Percentiles rank a stretch among this genome's conserved stretches.
These are phyloP conservation scores for Glycine soja DNA, from an alignment of 306 rosid genomes.

Conservation along the genomic window DNA sequence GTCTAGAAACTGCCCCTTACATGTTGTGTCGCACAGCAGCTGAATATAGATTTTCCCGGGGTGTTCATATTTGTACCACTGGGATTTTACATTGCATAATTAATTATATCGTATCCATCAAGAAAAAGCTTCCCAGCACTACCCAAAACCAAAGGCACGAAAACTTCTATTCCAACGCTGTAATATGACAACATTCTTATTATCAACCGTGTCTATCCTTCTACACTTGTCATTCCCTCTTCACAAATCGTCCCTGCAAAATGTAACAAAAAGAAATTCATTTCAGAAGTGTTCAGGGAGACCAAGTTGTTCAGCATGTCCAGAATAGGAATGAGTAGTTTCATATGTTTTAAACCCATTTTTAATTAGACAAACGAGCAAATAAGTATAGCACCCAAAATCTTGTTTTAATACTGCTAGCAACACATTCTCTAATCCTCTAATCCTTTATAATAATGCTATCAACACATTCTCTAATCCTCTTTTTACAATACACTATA, in stretches of 20 bases:
- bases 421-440: neutral
- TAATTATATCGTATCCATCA: constrained; percentile 20
- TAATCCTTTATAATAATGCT: neutral
- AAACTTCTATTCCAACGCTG: constrained; percentile 36
- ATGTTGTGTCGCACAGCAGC: constrained; percentile 30
- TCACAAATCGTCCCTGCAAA: constrained; percentile 94
- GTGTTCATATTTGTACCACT: constrained; percentile 17
- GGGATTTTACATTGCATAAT: constrained; percentile 26
- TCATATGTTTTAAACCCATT: neutral
- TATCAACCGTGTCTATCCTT: constrained; percentile 27
- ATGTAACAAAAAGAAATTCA: neutral
- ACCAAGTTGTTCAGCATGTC: neutral
- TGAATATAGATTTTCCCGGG: constrained; percentile 11
- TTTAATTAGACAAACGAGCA: too few species aligned
- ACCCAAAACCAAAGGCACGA: constrained; percentile 13
- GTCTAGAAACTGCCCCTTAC: constrained; percentile 35
- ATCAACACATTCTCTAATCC: neutral
- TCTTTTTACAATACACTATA: neutral
- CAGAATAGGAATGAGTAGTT: neutral
- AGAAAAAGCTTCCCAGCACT: constrained; percentile 17
- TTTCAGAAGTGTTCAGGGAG: neutral
- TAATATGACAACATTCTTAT: constrained; percentile 30
- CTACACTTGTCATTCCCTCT: constrained; percentile 62
- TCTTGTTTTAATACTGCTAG: neutral
- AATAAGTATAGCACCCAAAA: too few species aligned